Evolutionary conservation across 2,329 filamentous ascomycete genomes (phyloP).

Genomic region (Nigrograna mackinnonii): DNA sequence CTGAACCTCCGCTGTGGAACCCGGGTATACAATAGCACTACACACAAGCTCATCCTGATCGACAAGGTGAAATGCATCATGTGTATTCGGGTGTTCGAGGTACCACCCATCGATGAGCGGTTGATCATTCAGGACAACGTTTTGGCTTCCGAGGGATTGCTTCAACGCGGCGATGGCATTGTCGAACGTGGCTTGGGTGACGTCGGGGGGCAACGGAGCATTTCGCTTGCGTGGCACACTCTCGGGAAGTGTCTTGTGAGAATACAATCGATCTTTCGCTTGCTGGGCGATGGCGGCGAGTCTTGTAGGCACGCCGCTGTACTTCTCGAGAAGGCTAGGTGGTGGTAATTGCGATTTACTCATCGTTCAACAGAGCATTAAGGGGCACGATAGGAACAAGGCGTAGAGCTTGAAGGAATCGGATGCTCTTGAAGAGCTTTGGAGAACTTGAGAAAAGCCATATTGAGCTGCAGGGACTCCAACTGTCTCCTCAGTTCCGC

Average conservation of each 20-base stretch:
- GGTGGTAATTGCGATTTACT: slow-evolving; percentile 10
- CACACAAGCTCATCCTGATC: slow-evolving; percentile 50
- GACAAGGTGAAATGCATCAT: slow-evolving; percentile 36
- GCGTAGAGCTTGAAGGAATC: neutral
- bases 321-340: slow-evolving; percentile 15
- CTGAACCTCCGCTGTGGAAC: slow-evolving; percentile 50
- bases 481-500: neutral
- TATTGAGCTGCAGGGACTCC: neutral
- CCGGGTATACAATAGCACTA: slow-evolving; percentile 45
- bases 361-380: slow-evolving; percentile 4
- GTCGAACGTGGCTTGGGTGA: slow-evolving; percentile 18
- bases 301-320: slow-evolving; percentile 18
- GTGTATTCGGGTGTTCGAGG: slow-evolving; percentile 21
- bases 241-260: slow-evolving; percentile 17
- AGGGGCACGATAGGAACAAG: neutral
- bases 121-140: slow-evolving; percentile 19
- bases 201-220: slow-evolving; percentile 20
- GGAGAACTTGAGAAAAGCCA: neutral
- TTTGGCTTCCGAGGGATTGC: slow-evolving; percentile 10
- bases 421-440: neutral
- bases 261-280: slow-evolving; percentile 18
- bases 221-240: slow-evolving; percentile 14
- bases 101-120: slow-evolving; percentile 24
- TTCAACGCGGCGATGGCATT: slow-evolving; percentile 12
- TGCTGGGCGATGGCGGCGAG: slow-evolving; percentile 14